A percentile compares a stretch with the other conserved stretches of the same genome.
Conservation (phyloP, 495 filamentous ascomycete genomes). For the Bryoglossum gracile region DNA sequence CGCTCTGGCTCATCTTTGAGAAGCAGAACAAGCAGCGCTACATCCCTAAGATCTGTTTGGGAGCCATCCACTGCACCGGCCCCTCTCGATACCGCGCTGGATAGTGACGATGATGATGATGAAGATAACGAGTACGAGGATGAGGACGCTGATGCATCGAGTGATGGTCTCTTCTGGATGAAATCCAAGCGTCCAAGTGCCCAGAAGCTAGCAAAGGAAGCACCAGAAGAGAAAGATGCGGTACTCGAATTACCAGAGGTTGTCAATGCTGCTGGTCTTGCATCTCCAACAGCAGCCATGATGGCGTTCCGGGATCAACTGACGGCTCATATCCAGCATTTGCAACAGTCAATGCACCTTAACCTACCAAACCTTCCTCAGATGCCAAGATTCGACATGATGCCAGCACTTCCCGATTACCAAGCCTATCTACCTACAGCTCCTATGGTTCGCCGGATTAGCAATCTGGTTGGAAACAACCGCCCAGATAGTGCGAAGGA, state of each 20-base stretch:
- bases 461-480: constrained; percentile 53
- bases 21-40: constrained; percentile 59
- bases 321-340: constrained; percentile 67
- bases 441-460: constrained; percentile 66
- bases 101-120: constrained; percentile 33
- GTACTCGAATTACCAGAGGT: constrained; percentile 24
- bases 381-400: constrained; percentile 37
- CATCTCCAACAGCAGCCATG: constrained; percentile 54
- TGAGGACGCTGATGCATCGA: constrained; percentile 29
- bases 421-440: constrained; percentile 47
- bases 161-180: constrained; percentile 33
- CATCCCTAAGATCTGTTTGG: constrained; percentile 58
- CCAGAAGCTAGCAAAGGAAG: constrained; percentile 36
- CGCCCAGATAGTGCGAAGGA: constrained; percentile 33
- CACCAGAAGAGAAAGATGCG: constrained; percentile 23
- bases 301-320: constrained; percentile 71
- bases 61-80: constrained; percentile 39
- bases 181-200: constrained; percentile 33
- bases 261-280: constrained; percentile 28
- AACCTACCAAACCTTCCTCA: constrained; percentile 60
- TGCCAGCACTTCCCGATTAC: constrained; percentile 58
- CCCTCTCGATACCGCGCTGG: constrained; percentile 32
- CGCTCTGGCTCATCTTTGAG: constrained; percentile 39
- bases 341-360: constrained; percentile 64
- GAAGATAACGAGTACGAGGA: constrained; percentile 31